Evolutionary conservation across 2,329 filamentous ascomycete species (phyloP).

Genomic region (Aspergillus nomiae): DNA sequence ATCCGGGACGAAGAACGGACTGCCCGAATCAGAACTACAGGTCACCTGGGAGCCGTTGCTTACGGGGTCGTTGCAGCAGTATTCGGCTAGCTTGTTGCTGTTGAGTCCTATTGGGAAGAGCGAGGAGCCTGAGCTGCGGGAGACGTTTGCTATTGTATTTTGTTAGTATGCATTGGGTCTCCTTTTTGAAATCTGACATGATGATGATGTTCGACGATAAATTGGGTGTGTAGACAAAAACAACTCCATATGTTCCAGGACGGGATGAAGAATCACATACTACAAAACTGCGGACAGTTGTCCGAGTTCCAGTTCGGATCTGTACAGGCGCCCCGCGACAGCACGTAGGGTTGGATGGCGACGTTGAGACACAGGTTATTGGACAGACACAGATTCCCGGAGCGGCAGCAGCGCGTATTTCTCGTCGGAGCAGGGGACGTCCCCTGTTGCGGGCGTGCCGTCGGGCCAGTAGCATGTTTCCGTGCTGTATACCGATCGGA

Average conservation of each 20-base stretch:
- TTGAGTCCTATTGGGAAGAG: not conserved
- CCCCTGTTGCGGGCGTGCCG: not conserved
- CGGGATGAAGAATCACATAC: not conserved
- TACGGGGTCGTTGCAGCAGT: not conserved
- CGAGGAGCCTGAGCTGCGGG: not conserved
- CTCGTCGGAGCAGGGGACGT: not conserved
- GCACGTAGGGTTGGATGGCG: not conserved
- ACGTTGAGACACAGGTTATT: conserved; percentile 3
- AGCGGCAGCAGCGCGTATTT: not conserved
- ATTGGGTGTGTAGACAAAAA: no score
- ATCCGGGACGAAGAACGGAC: not conserved
- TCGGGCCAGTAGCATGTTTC: not conserved
- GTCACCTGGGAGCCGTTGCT: not conserved
- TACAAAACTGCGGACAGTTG: not conserved
- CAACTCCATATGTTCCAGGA: no score
- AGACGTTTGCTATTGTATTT: not conserved
- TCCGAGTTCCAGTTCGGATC: not conserved
- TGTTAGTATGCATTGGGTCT: not conserved
- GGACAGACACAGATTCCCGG: not conserved
- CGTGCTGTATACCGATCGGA: not conserved
- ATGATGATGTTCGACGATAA: no score
- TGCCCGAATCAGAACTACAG: not conserved
- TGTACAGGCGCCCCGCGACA: not conserved
- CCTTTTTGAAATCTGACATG: no score
- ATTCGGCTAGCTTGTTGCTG: not conserved